Evolutionary conservation across 1,284 basidiomycete genomes (phyloP), one percentile per base, ranked within the genome.

Genomic region (Fomitopsis betulina): DNA sequence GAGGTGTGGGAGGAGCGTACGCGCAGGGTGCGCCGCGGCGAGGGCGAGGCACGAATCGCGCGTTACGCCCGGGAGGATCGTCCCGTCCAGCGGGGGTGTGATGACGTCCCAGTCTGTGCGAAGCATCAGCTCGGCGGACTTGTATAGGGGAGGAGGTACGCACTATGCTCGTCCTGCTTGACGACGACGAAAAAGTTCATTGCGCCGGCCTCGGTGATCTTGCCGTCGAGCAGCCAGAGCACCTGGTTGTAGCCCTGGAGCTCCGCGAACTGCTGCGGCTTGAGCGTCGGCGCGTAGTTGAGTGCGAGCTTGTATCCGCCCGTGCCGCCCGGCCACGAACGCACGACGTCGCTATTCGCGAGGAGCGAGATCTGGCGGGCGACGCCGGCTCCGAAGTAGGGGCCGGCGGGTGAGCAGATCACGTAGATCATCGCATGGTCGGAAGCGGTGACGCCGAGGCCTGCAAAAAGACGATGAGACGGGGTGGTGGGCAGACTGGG

Each of bases 241-340:
- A 86, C 79, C 69, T 89, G 86, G 61, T 88, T 82, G 68, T 93
- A 94, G 0, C 93, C 92, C 53, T 81, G 72, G 56, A 79, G 75
- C 1, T 81, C 79, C 0, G 93, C 93, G 15, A 78, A 69, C 39
- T 79, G 75, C 70, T 89, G 88, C 1, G 90, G 84, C 19, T 82
- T 70, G 72, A 93, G 88, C 6, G 81, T 82, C 0, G 87, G 83
- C 0, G 86, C 76, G 68, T 92, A 93, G 74, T 93, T 93, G 21
- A 83, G 67, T 0, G 83, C 84, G 30, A 90, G 73, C 70, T 89
- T 89, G 73, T 81, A 75, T 0, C 74, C 81, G 32, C 87, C 87
- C 0, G 85, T 88, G 12, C 86, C 91, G 76, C 92, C 92, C 0
- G 92, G 93, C 91, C 91, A 94, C 0, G 93, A 81, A 45, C 93